Base-by-base conservation (phyloP, 768 basidiomycete species). In the Obba rivulosa region DNA sequence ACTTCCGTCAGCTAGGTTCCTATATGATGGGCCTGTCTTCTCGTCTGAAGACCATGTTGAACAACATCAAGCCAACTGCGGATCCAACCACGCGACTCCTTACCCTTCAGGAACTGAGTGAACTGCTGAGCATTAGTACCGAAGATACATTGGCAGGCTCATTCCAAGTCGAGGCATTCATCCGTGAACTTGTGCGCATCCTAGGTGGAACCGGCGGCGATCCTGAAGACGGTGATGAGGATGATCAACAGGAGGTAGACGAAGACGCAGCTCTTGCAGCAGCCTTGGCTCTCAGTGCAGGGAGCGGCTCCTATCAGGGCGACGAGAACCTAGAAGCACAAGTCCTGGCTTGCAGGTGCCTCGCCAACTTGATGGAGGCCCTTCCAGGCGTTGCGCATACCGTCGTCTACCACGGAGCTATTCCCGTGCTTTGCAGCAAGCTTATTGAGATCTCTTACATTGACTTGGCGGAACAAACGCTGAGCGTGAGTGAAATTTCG, bases 291-390 rank as follows among this genome's bases (percentile, higher is more conserved):
- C 78, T 93, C 69, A 93, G 90, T 54, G 71, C 80, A 0, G 84
- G 84, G 20, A 71, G 68, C 8, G 78, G 73, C 4, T 63, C 72
- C 2, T 85, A 74, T 61, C 82, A 83, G 59, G 89, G 87, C 25
- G 89, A 92, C 57, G 89, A 90, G 50, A 89, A 88, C 56, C 78
- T 88, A 24, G 94, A 98, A 69, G 92, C 92, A 45, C 94, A 97
- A 67, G 83, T 98, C 43, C 78, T 98, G 41, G 96, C 96, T 23
- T 97, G 94, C 67, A 78, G 96, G 53, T 99, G 96, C 64, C 74
- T 99, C 45, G 95, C 94, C 41, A 98, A 99, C 65, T 76, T 99
- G 47, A 94, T 98, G 92, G 96, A 98, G 66, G 95, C 93, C n/a
- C 76, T 98, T 18, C 96, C 96, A 16, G 93, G 94, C 21, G 87